Conservation (phyloP, 2,329 filamentous ascomycete species). For the Hymenoscyphus repandus region DNA sequence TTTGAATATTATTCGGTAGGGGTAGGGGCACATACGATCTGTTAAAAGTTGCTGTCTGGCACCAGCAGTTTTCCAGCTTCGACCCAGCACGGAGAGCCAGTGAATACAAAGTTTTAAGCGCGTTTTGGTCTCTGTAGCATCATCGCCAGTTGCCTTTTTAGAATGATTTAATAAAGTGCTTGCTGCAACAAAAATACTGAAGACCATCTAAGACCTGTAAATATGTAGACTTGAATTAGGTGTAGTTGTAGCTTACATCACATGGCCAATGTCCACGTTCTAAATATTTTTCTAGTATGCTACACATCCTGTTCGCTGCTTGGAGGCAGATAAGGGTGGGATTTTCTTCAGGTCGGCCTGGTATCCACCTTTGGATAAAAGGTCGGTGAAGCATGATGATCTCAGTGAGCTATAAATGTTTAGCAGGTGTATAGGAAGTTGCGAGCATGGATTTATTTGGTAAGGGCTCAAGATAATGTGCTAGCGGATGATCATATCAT, state of each 20-base stretch:
- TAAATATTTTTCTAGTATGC: conserved; percentile 26
- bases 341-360: not conserved
- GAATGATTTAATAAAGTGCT: conserved; percentile 25
- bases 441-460: too few relatives aligned
- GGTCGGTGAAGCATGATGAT: conserved; percentile 29
- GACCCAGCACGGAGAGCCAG: conserved; percentile 29
- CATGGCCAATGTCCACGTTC: conserved; percentile 27
- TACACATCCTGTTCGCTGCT: conserved; percentile 28
- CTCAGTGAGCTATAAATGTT: conserved; percentile 9
- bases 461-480: too few relatives aligned
- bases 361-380: conserved; percentile 16
- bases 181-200: conserved; percentile 28
- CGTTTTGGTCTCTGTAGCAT: conserved; percentile 14
- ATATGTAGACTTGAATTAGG: not conserved
- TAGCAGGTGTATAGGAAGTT: too few relatives aligned
- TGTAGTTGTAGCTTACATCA: conserved; percentile 9
- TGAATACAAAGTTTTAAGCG: conserved; percentile 26
- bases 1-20: not conserved
- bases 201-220: conserved; percentile 17
- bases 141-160: conserved; percentile 13
- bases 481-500: too few relatives aligned
- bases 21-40: conserved; percentile 21
- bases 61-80: conserved; percentile 29
- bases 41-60: conserved; percentile 25
- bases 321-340: conserved; percentile 24